Evolutionary conservation across 208 protist genomes (phyloP).

Genomic region (Leishmania mexicana): DNA sequence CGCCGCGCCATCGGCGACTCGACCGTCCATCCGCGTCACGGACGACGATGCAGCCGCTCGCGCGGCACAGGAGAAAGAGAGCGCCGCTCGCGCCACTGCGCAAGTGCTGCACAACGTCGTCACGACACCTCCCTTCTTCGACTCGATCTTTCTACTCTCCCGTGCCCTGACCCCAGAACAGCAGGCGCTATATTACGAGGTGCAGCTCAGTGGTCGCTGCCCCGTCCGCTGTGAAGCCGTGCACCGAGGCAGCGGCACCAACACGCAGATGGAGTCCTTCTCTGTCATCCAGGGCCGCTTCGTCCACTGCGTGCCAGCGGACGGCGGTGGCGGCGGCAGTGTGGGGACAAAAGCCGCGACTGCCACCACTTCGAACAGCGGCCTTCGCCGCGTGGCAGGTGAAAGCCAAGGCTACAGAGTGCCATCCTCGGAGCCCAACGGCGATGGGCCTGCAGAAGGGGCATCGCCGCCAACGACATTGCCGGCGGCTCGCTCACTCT

Average conservation of each 20-base stretch:
- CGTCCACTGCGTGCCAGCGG: conserved; percentile 47
- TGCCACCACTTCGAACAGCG: background rate
- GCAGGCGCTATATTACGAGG: conserved; percentile 35
- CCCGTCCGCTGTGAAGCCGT: background rate
- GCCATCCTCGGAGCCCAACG: background rate
- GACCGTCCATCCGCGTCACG: conserved; percentile 26
- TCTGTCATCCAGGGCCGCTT: conserved; percentile 54
- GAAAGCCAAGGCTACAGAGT: conserved; percentile 3
- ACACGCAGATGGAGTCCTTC: conserved; percentile 34
- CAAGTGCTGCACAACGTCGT: background rate
- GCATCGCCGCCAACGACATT: background rate
- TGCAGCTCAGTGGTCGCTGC: conserved; percentile 14
- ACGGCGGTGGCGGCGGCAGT: conserved; percentile 8
- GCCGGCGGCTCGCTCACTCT: conserved; percentile 29
- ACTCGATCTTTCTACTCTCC: conserved; percentile 64
- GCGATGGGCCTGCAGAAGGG: background rate
- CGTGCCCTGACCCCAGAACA: conserved; percentile 48
- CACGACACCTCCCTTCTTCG: conserved; percentile 36
- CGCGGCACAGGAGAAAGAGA: background rate
- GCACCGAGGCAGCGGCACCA: background rate
- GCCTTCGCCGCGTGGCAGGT: background rate
- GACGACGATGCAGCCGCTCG: conserved; percentile 6
- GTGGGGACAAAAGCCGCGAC: background rate
- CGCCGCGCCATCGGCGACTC: background rate
- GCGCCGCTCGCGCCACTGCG: background rate